A percentile compares a stretch with the other conserved stretches of the same genome.
Conservation (phyloP, 2,329 filamentous ascomycete species). For the Cladosporium sp. region DNA sequence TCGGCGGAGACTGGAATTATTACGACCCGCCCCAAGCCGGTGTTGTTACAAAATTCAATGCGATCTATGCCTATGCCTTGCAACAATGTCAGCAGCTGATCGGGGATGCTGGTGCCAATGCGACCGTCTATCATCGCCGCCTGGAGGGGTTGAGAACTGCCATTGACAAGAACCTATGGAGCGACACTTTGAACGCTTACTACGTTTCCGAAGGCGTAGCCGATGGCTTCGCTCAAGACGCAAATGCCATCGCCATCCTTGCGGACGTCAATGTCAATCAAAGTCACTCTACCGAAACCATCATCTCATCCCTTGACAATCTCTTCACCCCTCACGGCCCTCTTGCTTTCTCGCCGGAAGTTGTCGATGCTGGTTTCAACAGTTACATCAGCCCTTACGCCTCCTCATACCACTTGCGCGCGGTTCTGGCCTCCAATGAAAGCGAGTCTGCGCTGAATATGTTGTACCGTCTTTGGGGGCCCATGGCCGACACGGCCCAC, state of each 20-base stretch:
- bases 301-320: background rate
- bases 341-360: background rate
- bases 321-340: background rate
- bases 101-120: background rate
- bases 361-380: background rate
- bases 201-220: background rate
- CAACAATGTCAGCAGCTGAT: background rate
- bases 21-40: conserved; percentile 1
- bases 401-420: background rate
- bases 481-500: background rate
- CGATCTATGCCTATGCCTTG: background rate
- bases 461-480: background rate
- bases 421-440: background rate
- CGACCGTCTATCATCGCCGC: background rate
- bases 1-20: conserved; percentile 2
- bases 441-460: background rate
- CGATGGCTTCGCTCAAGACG: conserved; percentile 2
- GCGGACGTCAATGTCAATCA: background rate
- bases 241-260: background rate
- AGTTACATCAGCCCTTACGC: conserved; percentile 2
- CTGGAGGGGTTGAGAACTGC: background rate
- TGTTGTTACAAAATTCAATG: conserved; percentile 2
- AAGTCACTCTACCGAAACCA: background rate
- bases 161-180: background rate
- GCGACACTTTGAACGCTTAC: background rate